Base-by-base conservation (phyloP, 108 stramenopile species). In the Bacterosira constricta region DNA sequence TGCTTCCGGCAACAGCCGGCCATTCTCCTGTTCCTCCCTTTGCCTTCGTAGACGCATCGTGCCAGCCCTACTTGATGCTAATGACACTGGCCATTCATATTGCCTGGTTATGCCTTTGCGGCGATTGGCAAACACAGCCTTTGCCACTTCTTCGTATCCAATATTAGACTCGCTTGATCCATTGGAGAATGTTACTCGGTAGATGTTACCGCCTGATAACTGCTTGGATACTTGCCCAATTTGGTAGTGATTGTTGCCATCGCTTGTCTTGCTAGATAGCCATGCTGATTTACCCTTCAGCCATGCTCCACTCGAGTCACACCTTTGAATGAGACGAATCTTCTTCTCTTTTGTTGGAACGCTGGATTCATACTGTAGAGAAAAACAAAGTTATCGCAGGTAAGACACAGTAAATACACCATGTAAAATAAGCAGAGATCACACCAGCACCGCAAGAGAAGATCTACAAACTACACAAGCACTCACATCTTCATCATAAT, bases 401-500 rank as follows among this genome's bases (percentile, higher is more conserved):
- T n/a, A n/a, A n/a, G n/a, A n/a, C n/a, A n/a, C n/a, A n/a, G n/a
- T n/a, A n/a, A n/a, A n/a, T n/a, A n/a, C n/a, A n/a, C n/a, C n/a
- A n/a, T n/a, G n/a, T n/a, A n/a, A n/a, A n/a, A n/a, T n/a, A n/a
- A n/a, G n/a, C n/a, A n/a, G n/a, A n/a, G n/a, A n/a, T n/a, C n/a
- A n/a, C 17, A 41, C 39, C 49, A 23, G 6, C 6, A 7, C 8
- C 26, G 15, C 21, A 60, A 0, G 1, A 11, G 12, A 1, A 6
- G 11, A 46, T 47, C 62, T 6, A 32, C 1, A n/a, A 49, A 49
- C 47, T 18, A 6, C 6, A 49, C 13, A 49, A 13, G 10, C n/a
- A 77, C 69, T 77, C 49, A 77, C 77, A 64, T 77, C 69, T 31
- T 21, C 34, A 53, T 79, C 77, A 53, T 71, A 44, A 60, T 79